Evolutionary conservation across 2,329 filamentous ascomycete genomes (phyloP).

Genomic region (Aspergillus sp.): DNA sequence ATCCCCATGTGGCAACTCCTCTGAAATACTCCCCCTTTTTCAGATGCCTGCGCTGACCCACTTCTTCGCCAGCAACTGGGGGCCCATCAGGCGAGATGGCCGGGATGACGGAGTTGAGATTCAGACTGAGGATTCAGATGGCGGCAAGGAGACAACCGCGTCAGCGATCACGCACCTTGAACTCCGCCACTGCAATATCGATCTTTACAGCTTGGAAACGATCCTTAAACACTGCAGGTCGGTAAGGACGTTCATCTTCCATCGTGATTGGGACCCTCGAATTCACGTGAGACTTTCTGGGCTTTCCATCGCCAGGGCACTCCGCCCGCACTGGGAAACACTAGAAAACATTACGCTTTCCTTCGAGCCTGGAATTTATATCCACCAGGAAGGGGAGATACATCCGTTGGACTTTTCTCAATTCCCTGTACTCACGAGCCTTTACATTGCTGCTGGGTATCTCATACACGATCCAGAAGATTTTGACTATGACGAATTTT

Average conservation of each 20-base stretch:
- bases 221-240: background rate
- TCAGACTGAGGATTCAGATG: background rate
- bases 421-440: background rate
- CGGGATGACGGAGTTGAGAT: conserved; percentile 2
- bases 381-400: conserved; percentile 4
- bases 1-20: background rate
- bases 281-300: conserved; percentile 1
- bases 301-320: background rate
- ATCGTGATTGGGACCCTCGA: conserved; percentile 9
- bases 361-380: conserved; percentile 5
- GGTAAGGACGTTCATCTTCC: conserved; percentile 9
- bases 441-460: conserved; percentile 5
- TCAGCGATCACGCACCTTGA: conserved; percentile 6
- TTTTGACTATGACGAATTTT: conserved; percentile 1
- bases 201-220: background rate
- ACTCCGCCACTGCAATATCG: conserved; percentile 4
- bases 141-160: background rate
- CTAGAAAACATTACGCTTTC: conserved; percentile 3
- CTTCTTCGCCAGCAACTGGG: conserved; percentile 11
- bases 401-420: conserved; percentile 8
- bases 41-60: conserved; percentile 11
- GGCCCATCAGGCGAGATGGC: conserved; percentile 7
- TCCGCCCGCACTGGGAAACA: background rate
- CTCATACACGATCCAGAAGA: conserved; percentile 6
- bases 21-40: conserved; percentile 9